A percentile compares a stretch with the other conserved stretches of the same genome.
Evolutionary conservation across 768 basidiomycete genomes (phyloP).

Genomic region (Gyrodon lividus): DNA sequence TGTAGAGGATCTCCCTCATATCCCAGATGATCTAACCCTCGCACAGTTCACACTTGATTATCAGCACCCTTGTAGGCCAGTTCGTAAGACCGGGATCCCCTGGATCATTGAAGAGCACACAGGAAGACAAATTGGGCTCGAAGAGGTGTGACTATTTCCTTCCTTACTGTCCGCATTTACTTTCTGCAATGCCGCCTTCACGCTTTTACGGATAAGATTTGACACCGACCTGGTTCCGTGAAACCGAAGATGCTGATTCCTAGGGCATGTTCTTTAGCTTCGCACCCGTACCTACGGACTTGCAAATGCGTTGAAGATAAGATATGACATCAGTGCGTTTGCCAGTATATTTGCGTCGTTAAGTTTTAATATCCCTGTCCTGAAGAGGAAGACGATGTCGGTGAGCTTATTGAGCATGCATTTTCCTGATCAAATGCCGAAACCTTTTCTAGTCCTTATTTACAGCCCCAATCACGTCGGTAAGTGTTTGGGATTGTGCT

Average conservation of each 20-base stretch:
- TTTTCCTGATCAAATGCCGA: neutral
- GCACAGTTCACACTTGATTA: slow-evolving; percentile 30
- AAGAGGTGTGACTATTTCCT: slow-evolving; percentile 25
- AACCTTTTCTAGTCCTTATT: slow-evolving; percentile 43
- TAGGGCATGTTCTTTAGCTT: slow-evolving; percentile 14
- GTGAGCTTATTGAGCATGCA: slow-evolving; percentile 14
- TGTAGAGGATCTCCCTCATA: slow-evolving; percentile 18
- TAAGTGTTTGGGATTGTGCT: slow-evolving; percentile 20
- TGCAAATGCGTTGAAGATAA: slow-evolving; percentile 30
- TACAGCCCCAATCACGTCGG: slow-evolving; percentile 64
- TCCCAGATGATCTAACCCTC: slow-evolving; percentile 30
- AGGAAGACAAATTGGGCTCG: slow-evolving; percentile 25
- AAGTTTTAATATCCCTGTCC: neutral
- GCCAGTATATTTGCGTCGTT: neutral
- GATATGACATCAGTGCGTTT: slow-evolving; percentile 30
- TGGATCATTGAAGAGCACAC: slow-evolving; percentile 38
- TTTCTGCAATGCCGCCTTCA: neutral
- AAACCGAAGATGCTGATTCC: neutral
- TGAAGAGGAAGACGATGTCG: slow-evolving; percentile 31
- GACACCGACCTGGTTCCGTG: neutral
- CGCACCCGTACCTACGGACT: slow-evolving; percentile 30
- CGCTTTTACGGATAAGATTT: neutral
- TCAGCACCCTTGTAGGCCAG: slow-evolving; percentile 24
- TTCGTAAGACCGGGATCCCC: slow-evolving; percentile 13
- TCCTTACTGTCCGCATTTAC: neutral